Base-by-base conservation (phyloP, 208 protist species). In the Leishmania amazonensis region DNA sequence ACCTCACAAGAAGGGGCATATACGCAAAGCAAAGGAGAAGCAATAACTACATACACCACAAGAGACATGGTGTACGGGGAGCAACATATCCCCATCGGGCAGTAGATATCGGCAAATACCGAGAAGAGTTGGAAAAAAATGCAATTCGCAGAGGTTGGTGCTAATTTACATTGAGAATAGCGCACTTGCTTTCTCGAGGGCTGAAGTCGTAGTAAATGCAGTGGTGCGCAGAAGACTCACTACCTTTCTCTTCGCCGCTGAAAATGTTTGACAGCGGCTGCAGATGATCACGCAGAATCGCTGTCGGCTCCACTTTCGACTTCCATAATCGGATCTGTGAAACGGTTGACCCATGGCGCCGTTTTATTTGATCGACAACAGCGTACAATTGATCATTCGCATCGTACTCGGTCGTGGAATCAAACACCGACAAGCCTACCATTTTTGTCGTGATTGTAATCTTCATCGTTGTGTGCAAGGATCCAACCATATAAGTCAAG, bases 191-290 rank as follows among this genome's bases (percentile, higher is more conserved):
- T 17, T 88, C 72, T 15, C 67, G 70, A 31, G 90, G 74, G 31
- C 84, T 84, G 81, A 93, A 96, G 82, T 96, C 93, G 75, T 96
- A 96, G 80, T 91, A 94, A 9, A 96, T 84, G 28, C 24, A 75
- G 42, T 65, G 42, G 9, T 49, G 38, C 58, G 45, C 38, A 49
- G 38, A 35, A 28, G 68, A 58, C 0, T 75, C 86, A 3, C 2
- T 57, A 19, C 78, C 38, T 13, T 17, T 24, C 42, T 86, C 85
- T 1, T 83, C 73, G 15, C 85, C 65, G 19, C 49, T 62, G 80
- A 92, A 95, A 24, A 87, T 83, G 0, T 93, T 86, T 6, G 79
- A 81, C 3, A 96, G 71, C 2, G 89, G 88, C 54, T 88, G 75
- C 40, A 76, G 42, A 19, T 91, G 83, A 78, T 96, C 86, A 3